Percentiles rank a stretch among this genome's conserved stretches.
Conservation (phyloP, 371 early-diverging fungal species). For the Rhizopus microsporus region DNA sequence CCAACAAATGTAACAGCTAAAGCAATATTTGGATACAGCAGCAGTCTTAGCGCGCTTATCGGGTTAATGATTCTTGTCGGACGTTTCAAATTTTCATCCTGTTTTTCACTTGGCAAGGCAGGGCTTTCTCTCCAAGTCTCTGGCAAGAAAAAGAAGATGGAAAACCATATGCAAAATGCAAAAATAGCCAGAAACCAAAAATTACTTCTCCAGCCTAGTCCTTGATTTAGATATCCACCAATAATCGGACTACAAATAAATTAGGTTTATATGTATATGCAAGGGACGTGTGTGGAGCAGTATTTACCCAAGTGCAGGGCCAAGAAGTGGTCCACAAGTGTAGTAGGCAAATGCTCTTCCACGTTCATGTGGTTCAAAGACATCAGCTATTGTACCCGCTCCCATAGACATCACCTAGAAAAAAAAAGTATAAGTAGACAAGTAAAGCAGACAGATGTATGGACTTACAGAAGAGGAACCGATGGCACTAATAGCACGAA, state of each 20-base stretch:
- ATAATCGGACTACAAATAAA: conserved; percentile 36
- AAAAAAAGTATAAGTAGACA: too few relatives aligned
- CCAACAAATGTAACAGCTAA: conserved; percentile 32
- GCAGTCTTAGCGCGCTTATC: conserved; percentile 30
- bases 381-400: conserved; percentile 48
- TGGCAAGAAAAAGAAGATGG: conserved; percentile 41
- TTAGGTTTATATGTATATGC: neutral
- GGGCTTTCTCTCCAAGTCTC: conserved; percentile 37
- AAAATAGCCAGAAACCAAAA: conserved; percentile 40
- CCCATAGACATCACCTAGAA: conserved; percentile 44
- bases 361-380: conserved; percentile 40
- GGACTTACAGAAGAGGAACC: conserved; percentile 37
- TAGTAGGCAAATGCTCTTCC: conserved; percentile 45
- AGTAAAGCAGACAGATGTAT: neutral
- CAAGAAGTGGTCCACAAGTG: conserved; percentile 38
- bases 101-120: neutral
- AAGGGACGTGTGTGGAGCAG: neutral
- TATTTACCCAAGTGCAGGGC: conserved; percentile 40
- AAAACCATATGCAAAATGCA: conserved; percentile 24
- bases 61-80: conserved; percentile 30
- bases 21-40: conserved; percentile 34
- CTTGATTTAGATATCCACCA: conserved; percentile 48
- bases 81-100: neutral
- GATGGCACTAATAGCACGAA: conserved; percentile 39
- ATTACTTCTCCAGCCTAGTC: conserved; percentile 48